Conservation (phyloP, 2,329 filamentous ascomycete species). For the Exophiala phaeomuriformis region DNA sequence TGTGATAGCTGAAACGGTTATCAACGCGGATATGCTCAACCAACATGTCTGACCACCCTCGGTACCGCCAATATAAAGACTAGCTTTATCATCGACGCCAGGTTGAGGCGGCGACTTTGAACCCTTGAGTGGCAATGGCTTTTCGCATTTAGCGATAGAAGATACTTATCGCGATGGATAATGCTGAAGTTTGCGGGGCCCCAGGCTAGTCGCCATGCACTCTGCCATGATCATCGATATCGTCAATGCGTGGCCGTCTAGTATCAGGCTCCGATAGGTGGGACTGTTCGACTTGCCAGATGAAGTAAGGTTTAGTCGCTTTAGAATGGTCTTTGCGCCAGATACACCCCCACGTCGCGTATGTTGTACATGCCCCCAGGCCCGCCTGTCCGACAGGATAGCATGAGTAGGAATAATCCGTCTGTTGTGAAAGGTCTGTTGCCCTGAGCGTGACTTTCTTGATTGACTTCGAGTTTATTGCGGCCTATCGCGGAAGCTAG, state of each 20-base stretch:
- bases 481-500: neutral
- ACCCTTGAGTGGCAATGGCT: neutral
- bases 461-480: neutral
- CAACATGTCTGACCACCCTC: neutral
- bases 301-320: neutral
- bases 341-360: neutral
- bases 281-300: slow-evolving; percentile 5
- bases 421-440: too few relatives aligned
- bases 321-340: too few relatives aligned
- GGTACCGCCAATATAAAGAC: neutral
- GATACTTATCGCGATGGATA: neutral
- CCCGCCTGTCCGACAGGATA: too few relatives aligned
- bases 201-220: neutral
- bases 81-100: neutral
- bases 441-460: too few relatives aligned
- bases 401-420: too few relatives aligned
- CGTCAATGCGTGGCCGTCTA: neutral
- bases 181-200: neutral
- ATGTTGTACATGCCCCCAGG: neutral
- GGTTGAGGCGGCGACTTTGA: neutral
- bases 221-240: neutral
- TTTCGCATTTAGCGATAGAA: neutral
- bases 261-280: neutral
- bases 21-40: neutral
- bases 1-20: neutral